These are phyloP conservation scores for Luzula sylvatica DNA, from an alignment of 176 grass and related monocot species.

Conservation along the genomic window DNA sequence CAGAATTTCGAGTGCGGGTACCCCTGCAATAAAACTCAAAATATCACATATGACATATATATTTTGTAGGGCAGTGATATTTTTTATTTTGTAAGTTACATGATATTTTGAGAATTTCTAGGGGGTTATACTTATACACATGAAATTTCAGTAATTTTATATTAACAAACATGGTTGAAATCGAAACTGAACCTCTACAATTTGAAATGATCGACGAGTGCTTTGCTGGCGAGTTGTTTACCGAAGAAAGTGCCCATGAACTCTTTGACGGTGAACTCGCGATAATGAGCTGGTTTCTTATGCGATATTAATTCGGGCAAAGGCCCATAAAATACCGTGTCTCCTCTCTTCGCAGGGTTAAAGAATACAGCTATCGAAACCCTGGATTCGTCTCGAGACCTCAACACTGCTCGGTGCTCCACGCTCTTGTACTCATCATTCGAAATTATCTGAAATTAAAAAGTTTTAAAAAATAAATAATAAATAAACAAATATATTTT, in stretches of 20 bases:
- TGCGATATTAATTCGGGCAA: constrained; percentile 38
- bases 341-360: constrained; percentile 44
- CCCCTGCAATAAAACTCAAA: too few species aligned
- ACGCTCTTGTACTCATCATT: constrained; percentile 72
- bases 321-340: constrained; percentile 49
- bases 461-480: neutral
- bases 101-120: too few species aligned
- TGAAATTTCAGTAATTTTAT: too few species aligned
- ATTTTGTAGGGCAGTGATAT: too few species aligned
- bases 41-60: too few species aligned
- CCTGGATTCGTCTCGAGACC: constrained; percentile 37
- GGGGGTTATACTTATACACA: too few species aligned
- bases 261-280: constrained; percentile 47
- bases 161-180: too few species aligned
- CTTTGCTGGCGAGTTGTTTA: constrained; percentile 45
- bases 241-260: constrained; percentile 56
- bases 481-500: neutral
- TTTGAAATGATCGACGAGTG: constrained; percentile 51
- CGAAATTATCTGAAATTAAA: constrained; percentile 50
- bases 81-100: too few species aligned
- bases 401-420: constrained; percentile 55
- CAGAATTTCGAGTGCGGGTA: too few species aligned
- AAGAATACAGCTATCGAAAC: constrained; percentile 62
- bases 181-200: too few species aligned
- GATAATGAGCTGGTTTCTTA: constrained; percentile 36